phyloP scores from a whole-genome alignment of 208 protist species.

The Entamoeba moshkovskii region DNA sequence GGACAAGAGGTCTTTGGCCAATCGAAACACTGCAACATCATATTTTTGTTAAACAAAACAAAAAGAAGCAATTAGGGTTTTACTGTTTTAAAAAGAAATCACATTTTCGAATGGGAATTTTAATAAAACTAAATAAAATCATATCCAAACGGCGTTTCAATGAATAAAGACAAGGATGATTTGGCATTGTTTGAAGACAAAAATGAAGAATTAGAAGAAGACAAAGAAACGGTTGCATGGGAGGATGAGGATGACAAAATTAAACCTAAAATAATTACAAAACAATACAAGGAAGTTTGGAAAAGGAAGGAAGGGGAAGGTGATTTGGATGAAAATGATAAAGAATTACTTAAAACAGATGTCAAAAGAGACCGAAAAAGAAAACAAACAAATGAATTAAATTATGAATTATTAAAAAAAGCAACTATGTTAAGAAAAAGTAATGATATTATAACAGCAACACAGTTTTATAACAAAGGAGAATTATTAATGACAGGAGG shows the following conservation, averaged over 20 bases:
- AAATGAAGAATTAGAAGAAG: not conserved
- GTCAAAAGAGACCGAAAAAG: not conserved
- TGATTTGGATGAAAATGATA: not conserved
- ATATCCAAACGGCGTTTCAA: too few species aligned
- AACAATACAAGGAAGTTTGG: not conserved
- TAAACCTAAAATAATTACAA: not conserved
- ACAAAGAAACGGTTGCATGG: not conserved
- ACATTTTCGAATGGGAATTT: too few species aligned
- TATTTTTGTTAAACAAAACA: too few species aligned
- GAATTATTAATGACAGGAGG: not conserved
- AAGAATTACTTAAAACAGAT: not conserved
- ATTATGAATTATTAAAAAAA: too few species aligned
- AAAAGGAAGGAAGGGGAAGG: not conserved
- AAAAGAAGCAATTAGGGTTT: too few species aligned
- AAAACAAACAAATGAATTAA: not conserved
- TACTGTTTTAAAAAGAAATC: too few species aligned
- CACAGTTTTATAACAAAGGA: not conserved
- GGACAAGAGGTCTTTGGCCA: too few species aligned
- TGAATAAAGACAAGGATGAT: not conserved
- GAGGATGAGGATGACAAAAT: not conserved
- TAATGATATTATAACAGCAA: not conserved
- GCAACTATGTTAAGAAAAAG: not conserved
- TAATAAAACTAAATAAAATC: too few species aligned
- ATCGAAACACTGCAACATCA: too few species aligned
- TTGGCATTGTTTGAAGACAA: not conserved